phyloP scores from a whole-genome alignment of 371 early-diverging fungal species.

The Rhizomucor pusillus region DNA sequence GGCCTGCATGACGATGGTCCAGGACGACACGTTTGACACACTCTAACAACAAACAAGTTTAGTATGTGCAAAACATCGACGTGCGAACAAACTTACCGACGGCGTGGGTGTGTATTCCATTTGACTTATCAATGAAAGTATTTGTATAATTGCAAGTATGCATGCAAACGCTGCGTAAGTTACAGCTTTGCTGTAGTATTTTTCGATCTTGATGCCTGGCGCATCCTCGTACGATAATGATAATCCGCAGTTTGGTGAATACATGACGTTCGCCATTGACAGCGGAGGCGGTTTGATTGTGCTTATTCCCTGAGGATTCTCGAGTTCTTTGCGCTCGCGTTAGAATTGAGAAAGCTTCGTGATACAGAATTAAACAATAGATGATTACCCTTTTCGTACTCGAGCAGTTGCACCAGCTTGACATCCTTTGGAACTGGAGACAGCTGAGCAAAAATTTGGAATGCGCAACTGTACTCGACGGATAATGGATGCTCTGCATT shows the following conservation, averaged over 20 bases:
- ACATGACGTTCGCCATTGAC: slow-evolving; percentile 48
- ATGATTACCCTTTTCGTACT: slow-evolving; percentile 61
- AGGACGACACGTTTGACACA: slow-evolving; percentile 74
- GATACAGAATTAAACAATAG: not conserved
- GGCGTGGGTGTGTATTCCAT: slow-evolving; percentile 77
- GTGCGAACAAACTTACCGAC: slow-evolving; percentile 56
- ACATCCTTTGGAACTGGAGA: slow-evolving; percentile 44
- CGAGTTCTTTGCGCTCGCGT: slow-evolving; percentile 23
- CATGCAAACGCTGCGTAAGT: slow-evolving; percentile 59
- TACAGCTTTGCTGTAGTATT: slow-evolving; percentile 52
- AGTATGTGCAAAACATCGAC: too few species aligned
- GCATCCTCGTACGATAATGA: slow-evolving; percentile 34
- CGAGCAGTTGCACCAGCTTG: slow-evolving; percentile 43
- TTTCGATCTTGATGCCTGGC: slow-evolving; percentile 54
- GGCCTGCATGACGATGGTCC: slow-evolving; percentile 68
- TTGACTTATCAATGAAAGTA: slow-evolving; percentile 63
- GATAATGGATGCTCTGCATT: slow-evolving; percentile 31
- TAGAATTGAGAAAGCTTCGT: not conserved
- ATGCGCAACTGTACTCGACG: slow-evolving; percentile 47
- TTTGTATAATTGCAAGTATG: slow-evolving; percentile 51
- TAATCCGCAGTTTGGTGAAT: slow-evolving; percentile 58
- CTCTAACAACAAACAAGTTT: slow-evolving; percentile 21
- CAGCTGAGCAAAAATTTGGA: slow-evolving; percentile 60
- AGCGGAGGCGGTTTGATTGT: slow-evolving; percentile 52
- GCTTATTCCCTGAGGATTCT: slow-evolving; percentile 55